Evolutionary conservation across 2,329 filamentous ascomycete species (phyloP), one percentile per base, ranked within the genome.

Genomic region (Ophiognomonia clavigignenti-juglandacearum): DNA sequence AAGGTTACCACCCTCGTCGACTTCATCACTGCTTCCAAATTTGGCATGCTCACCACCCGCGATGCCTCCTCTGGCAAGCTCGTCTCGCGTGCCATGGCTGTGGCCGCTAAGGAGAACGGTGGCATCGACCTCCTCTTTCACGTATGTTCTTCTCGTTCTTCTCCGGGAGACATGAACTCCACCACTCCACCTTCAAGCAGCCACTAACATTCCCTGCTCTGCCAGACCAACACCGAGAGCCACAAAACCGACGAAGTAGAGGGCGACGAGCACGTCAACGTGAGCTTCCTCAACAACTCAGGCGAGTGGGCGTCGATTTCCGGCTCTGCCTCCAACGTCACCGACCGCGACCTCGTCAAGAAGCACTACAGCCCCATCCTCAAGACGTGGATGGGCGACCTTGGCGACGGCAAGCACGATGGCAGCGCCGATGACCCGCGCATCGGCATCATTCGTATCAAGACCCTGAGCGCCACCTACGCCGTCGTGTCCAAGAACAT

Each of bases 191-290:
- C 6, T 10, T 10, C 6, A 26, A 26, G 6, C 24, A 26, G 10
- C 10, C 24, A 26, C 24, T 26, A 10, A 26, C 24, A 10, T n/a
- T n/a, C 24, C 63, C 78, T 93, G 47, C 78, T 95, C 65, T 95
- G 95, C 77, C 85, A 93, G 73, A 90, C 89, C 61, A 95, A 95
- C 73, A 90, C 88, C 53, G 86, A 92, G 64, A 90, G 87, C 9
- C 82, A 88, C 69, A 95, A 96, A 75, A 90, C 88, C 5, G 78
- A 88, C 64, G 89, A 95, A 60, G 76, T 95, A 35, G 73, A 79
- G 47, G 72, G 73, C 47, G 83, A 95, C 64, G 72, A 83, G 0
- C 78, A 87, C 56, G 77, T 90, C 70, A 95, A 95, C 71, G 76
- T 95, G 54, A 80, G 85, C 39, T 95, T 95, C 73, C 74, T 92